Evolutionary conservation across 2,329 filamentous ascomycete species (phyloP).

Genomic region (Colletotrichum sp.): DNA sequence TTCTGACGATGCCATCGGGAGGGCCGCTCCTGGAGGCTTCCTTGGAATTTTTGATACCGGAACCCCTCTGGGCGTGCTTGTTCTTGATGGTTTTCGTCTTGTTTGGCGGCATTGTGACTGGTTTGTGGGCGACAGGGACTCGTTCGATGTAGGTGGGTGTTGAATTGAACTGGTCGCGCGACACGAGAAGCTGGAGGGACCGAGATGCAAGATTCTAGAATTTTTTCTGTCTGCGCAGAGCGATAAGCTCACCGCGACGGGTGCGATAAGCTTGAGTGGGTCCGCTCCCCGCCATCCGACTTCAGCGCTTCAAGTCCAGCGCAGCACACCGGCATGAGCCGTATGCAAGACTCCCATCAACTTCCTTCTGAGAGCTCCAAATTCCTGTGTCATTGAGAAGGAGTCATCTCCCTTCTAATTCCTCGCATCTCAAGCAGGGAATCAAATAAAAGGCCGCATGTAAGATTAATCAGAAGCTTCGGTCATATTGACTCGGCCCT

Average conservation of each 20-base stretch:
- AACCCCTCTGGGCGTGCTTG: constrained; percentile 63
- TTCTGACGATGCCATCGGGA: constrained; percentile 56
- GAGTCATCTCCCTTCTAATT: neutral
- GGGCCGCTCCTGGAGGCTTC: constrained; percentile 40
- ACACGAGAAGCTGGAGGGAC: constrained; percentile 8
- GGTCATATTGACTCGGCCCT: neutral
- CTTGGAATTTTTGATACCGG: constrained; percentile 43
- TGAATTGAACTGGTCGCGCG: constrained; percentile 3
- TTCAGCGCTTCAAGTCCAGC: neutral
- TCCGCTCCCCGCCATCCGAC: constrained; percentile 3
- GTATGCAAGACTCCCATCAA: neutral
- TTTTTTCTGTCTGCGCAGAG: constrained; percentile 20
- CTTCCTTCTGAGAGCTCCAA: neutral
- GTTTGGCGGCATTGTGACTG: constrained; percentile 55
- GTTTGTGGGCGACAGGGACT: neutral
- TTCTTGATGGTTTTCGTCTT: constrained; percentile 67
- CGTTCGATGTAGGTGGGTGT: neutral
- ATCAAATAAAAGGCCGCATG: neutral
- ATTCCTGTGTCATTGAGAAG: neutral
- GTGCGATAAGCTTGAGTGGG: constrained; percentile 20
- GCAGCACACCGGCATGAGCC: neutral
- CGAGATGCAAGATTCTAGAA: constrained; percentile 17
- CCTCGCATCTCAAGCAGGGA: neutral
- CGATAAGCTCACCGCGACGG: constrained; percentile 22
- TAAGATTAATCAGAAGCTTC: neutral